Percentiles rank a stretch among this genome's conserved stretches.
Conservation (phyloP, 371 early-diverging fungal species). For the Actinomortierella ambigua region DNA sequence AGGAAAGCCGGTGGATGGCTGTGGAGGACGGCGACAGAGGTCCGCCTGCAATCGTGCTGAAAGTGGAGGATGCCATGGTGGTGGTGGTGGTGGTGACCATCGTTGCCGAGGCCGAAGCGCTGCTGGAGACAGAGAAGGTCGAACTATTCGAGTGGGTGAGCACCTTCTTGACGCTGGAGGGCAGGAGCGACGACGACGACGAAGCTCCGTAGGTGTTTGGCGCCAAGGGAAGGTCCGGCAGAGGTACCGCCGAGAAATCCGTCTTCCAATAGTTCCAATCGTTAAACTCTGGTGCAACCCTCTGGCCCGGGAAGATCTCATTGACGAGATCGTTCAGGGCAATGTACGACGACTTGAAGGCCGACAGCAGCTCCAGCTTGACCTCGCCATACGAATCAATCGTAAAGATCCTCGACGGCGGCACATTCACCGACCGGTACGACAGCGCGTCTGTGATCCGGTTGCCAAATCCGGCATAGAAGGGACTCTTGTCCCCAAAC, state of each 20-base stretch:
- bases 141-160: not conserved
- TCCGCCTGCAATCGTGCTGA: too few species aligned
- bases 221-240: slow-evolving; percentile 52
- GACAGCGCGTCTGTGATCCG: slow-evolving; percentile 85
- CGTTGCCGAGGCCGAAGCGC: not conserved
- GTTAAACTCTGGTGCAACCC: slow-evolving; percentile 69
- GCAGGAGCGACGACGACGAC: slow-evolving; percentile 37
- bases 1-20: too few species aligned
- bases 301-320: slow-evolving; percentile 87
- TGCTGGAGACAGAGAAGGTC: slow-evolving; percentile 12
- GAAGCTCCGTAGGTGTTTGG: slow-evolving; percentile 28
- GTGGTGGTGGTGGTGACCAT: not conserved
- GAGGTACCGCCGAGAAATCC: slow-evolving; percentile 58
- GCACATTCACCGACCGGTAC: slow-evolving; percentile 95
- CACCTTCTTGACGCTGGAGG: slow-evolving; percentile 20
- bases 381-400: slow-evolving; percentile 96
- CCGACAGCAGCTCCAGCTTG: slow-evolving; percentile 85
- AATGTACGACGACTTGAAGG: slow-evolving; percentile 85
- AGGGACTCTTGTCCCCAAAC: slow-evolving; percentile 85
- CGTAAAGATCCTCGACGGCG: slow-evolving; percentile 95
- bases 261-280: slow-evolving; percentile 91
- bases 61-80: not conserved
- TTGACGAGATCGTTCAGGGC: slow-evolving; percentile 95
- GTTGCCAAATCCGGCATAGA: slow-evolving; percentile 99
- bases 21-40: too few species aligned